Base-by-base conservation (phyloP, 2,329 filamentous ascomycete species). In the Nemania abortiva region DNA sequence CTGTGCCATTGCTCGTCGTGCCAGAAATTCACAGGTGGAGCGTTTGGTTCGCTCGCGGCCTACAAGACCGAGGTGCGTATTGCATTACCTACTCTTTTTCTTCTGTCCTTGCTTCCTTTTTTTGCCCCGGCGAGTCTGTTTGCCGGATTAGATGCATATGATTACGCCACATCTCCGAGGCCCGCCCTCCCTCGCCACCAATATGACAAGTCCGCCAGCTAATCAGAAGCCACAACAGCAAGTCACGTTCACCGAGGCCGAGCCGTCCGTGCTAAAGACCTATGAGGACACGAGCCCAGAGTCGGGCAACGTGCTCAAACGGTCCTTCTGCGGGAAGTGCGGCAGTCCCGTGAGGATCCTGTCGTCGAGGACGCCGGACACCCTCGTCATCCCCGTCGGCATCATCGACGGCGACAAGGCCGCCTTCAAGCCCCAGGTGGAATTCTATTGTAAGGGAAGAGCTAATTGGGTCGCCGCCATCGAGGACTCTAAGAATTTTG, bases 1-100 rank as follows among this genome's bases (percentile, higher is more conserved):
- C 50, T 75, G 22, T 78, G 76, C 67, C 74, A 77, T 66, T 77
- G 75, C 68, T 65, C 37, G 18, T 68, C 74, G 27, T 77, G 74
- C 67, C 74, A 77, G 66, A 77, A 77, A 45, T 37, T 13, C 20
- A 63, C 66, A 2, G 75, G 74, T 11, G 49, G 20, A 6, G n/a
- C 65, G 5, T 74, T 72, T 34, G 66, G 57, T 7, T 56, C 68
- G 11, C 27, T 73, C n/a, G 73, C 64, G 34, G 66, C n/a, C n/a
- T 77, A 69, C 60, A 67, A 65, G 20, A n/a, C 50, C 34, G 72
- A 75, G 59, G 76, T 74, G 67, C 39, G 66, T 70, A 31, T 13
- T 24, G 22, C 27, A 20, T 57, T 37, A 24, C 15, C 13, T 54
- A 18, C n/a, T n/a, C n/a, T n/a, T n/a, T n/a, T n/a, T n/a, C n/a